These are phyloP conservation scores for Nematodospora anomalae DNA, from an alignment of 1,139 yeast species.

Conservation along the genomic window DNA sequence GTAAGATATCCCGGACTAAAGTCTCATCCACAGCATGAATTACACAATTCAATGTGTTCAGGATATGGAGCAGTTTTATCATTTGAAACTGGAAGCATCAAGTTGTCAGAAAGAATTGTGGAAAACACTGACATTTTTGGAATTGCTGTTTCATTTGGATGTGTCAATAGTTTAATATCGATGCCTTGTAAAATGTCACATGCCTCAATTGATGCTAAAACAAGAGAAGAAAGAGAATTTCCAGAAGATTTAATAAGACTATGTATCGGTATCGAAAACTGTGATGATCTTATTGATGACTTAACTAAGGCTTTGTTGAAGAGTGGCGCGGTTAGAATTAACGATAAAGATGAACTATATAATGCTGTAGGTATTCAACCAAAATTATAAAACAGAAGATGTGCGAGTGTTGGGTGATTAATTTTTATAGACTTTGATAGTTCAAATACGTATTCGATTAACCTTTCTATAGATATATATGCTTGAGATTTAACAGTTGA, in stretches of 20 bases:
- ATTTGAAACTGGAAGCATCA: constrained; percentile 80
- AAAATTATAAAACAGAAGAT: constrained; percentile 32
- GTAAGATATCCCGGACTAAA: constrained; percentile 85
- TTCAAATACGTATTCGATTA: not conserved
- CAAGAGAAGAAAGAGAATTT: constrained; percentile 81
- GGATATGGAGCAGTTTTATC: constrained; percentile 91
- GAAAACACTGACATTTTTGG: constrained; percentile 77
- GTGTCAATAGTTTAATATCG: constrained; percentile 86
- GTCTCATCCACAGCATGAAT: constrained; percentile 76
- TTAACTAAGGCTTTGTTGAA: constrained; percentile 65
- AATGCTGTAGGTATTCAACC: constrained; percentile 45
- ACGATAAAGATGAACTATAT: constrained; percentile 43
- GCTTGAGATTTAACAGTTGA: no score
- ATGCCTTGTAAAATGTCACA: constrained; percentile 96
- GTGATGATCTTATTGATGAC: constrained; percentile 68
- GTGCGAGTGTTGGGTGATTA: not conserved
- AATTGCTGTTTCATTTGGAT: constrained; percentile 91
- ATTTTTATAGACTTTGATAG: not conserved
- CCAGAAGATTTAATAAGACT: constrained; percentile 89
- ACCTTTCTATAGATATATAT: not conserved
- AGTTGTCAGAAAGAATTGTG: constrained; percentile 68
- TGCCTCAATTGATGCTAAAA: constrained; percentile 89
- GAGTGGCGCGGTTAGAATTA: constrained; percentile 59
- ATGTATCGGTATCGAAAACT: constrained; percentile 83
- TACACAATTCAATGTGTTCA: constrained; percentile 73